Percentiles rank a stretch among this genome's conserved stretches.
phyloP scores from a whole-genome alignment of 108 stramenopile genomes.

The Conticribra weissflogii region DNA sequence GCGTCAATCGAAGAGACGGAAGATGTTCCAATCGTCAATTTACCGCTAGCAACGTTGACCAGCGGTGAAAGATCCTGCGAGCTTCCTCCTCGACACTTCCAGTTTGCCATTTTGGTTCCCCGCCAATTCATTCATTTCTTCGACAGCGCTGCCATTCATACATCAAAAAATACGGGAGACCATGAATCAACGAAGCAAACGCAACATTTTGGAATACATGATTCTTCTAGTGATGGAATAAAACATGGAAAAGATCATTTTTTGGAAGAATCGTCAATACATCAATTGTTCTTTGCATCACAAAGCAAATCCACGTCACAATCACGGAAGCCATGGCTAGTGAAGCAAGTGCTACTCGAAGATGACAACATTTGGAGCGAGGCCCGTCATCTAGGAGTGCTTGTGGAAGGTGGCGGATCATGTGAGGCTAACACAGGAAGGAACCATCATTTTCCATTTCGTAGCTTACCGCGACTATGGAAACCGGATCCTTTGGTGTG shows the following conservation, averaged over 20 bases:
- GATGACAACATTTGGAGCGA: conserved; percentile 40
- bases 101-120: conserved; percentile 57
- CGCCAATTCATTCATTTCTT: conserved; percentile 9
- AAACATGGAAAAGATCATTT: conserved; percentile 1
- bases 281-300: conserved; percentile 45
- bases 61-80: conserved; percentile 59
- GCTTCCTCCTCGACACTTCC: conserved; percentile 59
- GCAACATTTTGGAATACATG: not conserved
- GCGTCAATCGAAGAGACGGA: not conserved
- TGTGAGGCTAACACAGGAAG: no score
- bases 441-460: conserved; percentile 5
- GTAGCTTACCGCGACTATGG: conserved; percentile 69
- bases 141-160: not conserved
- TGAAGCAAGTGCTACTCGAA: conserved; percentile 50
- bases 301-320: conserved; percentile 44
- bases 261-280: conserved; percentile 15
- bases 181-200: not conserved
- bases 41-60: conserved; percentile 33
- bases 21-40: conserved; percentile 29
- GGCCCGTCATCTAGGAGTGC: conserved; percentile 11
- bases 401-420: conserved; percentile 1
- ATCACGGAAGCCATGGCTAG: conserved; percentile 63
- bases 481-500: conserved; percentile 78
- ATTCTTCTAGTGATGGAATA: not conserved
- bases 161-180: not conserved